phyloP scores from a whole-genome alignment of 768 basidiomycete genomes.

The Plicaturopsis crispa region DNA sequence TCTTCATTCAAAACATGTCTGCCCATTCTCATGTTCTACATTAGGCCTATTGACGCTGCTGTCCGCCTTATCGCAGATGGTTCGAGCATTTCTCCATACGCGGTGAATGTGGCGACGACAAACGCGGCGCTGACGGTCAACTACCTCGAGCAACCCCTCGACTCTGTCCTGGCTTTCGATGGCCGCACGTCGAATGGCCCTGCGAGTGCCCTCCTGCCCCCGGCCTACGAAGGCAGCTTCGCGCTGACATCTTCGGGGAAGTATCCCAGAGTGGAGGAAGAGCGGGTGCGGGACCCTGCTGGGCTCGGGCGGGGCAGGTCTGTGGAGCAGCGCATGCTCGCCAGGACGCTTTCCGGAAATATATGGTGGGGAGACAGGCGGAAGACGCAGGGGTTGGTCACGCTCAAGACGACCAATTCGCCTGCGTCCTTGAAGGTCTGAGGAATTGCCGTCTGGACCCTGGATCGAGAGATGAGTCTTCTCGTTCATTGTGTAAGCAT shows the following conservation, averaged over 20 bases:
- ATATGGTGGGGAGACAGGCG: too few species aligned
- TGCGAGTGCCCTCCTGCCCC: slow-evolving; percentile 20
- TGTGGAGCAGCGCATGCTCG: too few species aligned
- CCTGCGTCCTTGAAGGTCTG: too few species aligned
- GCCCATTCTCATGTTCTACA: background rate
- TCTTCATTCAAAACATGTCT: background rate
- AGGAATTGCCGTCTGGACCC: too few species aligned
- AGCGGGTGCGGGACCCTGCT: too few species aligned
- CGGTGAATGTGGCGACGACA: slow-evolving; percentile 19
- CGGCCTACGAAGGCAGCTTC: slow-evolving; percentile 36
- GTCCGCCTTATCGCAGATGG: slow-evolving; percentile 24
- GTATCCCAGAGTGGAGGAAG: too few species aligned
- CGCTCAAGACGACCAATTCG: too few species aligned
- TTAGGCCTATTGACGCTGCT: slow-evolving; percentile 24
- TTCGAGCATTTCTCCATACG: slow-evolving; percentile 26
- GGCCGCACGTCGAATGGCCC: slow-evolving; percentile 21
- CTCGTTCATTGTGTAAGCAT: too few species aligned
- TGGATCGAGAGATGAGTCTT: too few species aligned
- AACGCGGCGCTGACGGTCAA: slow-evolving; percentile 21
- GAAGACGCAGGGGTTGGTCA: too few species aligned
- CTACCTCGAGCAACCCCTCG: slow-evolving; percentile 24
- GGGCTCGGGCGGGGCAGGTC: too few species aligned
- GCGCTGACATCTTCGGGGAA: slow-evolving; percentile 18
- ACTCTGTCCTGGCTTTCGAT: slow-evolving; percentile 23
- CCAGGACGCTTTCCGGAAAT: too few species aligned